Evolutionary conservation across 2,329 filamentous ascomycete species (phyloP).

Genomic region (Penicillium sp.): DNA sequence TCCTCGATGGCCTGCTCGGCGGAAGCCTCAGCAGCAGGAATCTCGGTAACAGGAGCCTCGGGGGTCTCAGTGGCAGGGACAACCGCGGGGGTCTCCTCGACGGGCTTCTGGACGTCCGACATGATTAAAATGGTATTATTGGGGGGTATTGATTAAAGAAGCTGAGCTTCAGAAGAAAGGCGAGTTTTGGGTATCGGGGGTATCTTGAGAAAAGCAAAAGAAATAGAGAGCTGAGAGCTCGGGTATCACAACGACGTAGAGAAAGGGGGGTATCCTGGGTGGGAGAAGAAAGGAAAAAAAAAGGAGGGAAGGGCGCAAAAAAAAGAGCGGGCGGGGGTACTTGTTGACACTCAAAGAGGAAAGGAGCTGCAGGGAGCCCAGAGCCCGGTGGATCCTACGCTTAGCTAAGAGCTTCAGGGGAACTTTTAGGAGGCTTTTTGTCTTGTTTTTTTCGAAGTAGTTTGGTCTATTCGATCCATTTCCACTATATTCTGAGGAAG

Average conservation of each 20-base stretch:
- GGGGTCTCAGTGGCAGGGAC: conserved; percentile 16
- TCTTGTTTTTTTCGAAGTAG: neutral
- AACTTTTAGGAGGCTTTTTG: neutral
- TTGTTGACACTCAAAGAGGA: conserved; percentile 21
- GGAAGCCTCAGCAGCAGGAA: conserved; percentile 9
- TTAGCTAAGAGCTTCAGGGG: conserved; percentile 23
- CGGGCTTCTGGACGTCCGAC: conserved; percentile 26
- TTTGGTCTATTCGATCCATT: neutral
- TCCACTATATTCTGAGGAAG: neutral
- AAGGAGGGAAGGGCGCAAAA: conserved; percentile 20
- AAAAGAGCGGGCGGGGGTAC: conserved; percentile 17
- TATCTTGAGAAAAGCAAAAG: conserved; percentile 26
- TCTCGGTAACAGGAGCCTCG: conserved; percentile 10
- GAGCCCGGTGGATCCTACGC: conserved; percentile 12
- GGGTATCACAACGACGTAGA: conserved; percentile 26
- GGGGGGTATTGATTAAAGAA: conserved; percentile 24
- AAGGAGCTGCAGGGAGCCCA: conserved; percentile 28
- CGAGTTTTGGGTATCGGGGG: conserved; percentile 19
- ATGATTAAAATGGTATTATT: conserved; percentile 26
- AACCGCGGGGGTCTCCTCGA: conserved; percentile 26
- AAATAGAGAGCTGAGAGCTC: conserved; percentile 25
- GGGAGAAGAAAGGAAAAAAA: conserved; percentile 16
- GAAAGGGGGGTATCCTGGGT: conserved; percentile 18
- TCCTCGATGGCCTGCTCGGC: conserved; percentile 15
- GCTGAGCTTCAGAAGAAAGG: conserved; percentile 18